Evolutionary conservation across 805 yeast species (phyloP), one percentile per base, ranked within the genome.

Genomic region (Candida namnaoensis): DNA sequence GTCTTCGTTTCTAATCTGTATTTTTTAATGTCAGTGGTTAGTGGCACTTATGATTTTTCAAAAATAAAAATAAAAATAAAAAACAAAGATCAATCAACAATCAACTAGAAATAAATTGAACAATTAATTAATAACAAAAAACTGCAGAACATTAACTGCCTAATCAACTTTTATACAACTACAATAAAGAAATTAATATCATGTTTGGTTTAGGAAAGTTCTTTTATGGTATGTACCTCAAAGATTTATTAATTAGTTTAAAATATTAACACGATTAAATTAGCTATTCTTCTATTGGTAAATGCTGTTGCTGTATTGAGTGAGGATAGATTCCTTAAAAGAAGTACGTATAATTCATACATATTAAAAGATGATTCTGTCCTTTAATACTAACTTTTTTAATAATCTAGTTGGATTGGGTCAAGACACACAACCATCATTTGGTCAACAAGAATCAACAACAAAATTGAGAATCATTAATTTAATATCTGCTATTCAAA

Each of bases 281-380:
- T 24, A 56, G 60, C 70, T 36, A 61, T 71, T 7, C 60, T 78
- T 15, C 57, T 85, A 34, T 62, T 83, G 43, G 73, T 83, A 38
- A 85, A 85, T 58, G 77, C 91, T 0, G 74, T 85, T 27, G 93
- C 93, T 0, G 81, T 85, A 32, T 70, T 85, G 40, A 82, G 83
- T 56, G 95, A 85, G 52, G 93, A 85, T 53, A 65, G 95, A 44
- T 85, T 85, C 53, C 66, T 85, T 44, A 79, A 80, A 52, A 68
- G 95, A 62, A 74, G 72, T 68, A 54, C 43, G 71, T 59, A 15
- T 3, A 8, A 9, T 6, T 13, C 19, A 10, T 25, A 15, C 8
- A 26, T 26, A 6, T 26, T 7, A 26, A 25, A 36, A 5, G 7
- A 25, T 12, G n/a, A n/a, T n/a, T n/a, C n/a, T 35, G 27, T 10